Base-by-base conservation (phyloP, 495 filamentous ascomycete genomes). In the Lichina pygmaea region DNA sequence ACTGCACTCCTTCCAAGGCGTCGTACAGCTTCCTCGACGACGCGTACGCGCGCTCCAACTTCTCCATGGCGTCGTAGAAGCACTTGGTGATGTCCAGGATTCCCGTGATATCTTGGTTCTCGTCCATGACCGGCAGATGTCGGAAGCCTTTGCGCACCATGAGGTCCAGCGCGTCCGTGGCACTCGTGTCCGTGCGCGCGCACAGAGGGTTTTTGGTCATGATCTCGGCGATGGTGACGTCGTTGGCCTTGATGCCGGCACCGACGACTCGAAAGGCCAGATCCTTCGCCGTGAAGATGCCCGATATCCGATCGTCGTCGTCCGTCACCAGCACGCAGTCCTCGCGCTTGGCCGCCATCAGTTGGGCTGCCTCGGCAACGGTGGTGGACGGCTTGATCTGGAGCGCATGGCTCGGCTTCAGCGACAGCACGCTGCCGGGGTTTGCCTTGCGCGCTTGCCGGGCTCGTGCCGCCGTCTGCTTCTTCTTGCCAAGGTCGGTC, bases 41-140 rank as follows among this genome's bases (percentile, higher is more conserved):
- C 55, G 81, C 80, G 60, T 97, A 97, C 15, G 89, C 91, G 42
- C 89, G 75, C 60, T 97, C 89, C 48, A 97, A 60, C 62, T 97
- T 97, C 66, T 97, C 89, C 89, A 97, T 97, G 39, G 89, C 89
- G 64, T 97, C 89, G 59, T 97, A 97, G 62, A 97, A 97, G 63
- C 89, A 97, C 62, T 95, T 97, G 31, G 89, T 97, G 55, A 97
- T 97, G 66, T 97, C 89, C 41, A 97, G 68, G 50, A 97, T 85
- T 62, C 89, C 89, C 13, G 86, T 93, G 47, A 97, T 97, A 56
- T 97, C 85, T 57, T 95, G 86, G 61, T 95, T 93, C 67, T 97
- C 89, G 59, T 97, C 89, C 89, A 97, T 97, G 41, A 97, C 89
- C 3, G 89, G 89, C 50, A 97, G 60, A 71, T 97, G 89, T 53